Evolutionary conservation across 805 yeast species (phyloP), one percentile per base, ranked within the genome.

Genomic region (Sungouiella thailandica): DNA sequence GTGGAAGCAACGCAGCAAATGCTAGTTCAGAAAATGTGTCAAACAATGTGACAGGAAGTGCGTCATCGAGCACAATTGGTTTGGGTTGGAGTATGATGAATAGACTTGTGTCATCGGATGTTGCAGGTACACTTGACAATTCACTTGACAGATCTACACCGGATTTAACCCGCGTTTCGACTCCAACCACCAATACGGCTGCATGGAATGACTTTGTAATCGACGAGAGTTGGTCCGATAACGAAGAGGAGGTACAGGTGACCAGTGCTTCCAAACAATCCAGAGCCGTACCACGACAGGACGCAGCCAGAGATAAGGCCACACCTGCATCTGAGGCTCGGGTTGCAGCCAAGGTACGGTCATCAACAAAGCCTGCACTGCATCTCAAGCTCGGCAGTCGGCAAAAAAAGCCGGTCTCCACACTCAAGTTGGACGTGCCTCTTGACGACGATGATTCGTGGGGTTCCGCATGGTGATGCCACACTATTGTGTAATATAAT

Each of bases 71-170:
- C 42, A 19, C 8, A 19, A 19, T 19, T 9, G 22, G 9, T 1
- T 53, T 63, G 39, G 66, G 68, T 2, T 65, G 70, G 70, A 53
- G 47, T 25, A 49, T 61, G 31, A 58, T 64, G 16, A 62, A 55
- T 38, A 62, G 57, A 35, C 44, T 64, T 7, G 63, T 62, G 5
- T 48, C 64, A 2, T 39, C 56, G 3, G 49, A 45, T 4, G 52
- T 57, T 1, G 52, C 52, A 8, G 70, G 70, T 0, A 49, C 53
- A 17, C 44, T 66, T 39, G 57, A 65, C 35, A 52, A 58, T n/a
- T 58, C 64, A 3, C 52, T 65, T 41, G 57, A 64, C 37, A 37
- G 41, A 9, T 61, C 68, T 1, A 62, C 68, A 3, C 67, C 68
- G 1, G 67, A 62, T 28, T 39, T 63, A 26, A 53, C 60, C 5